These are phyloP conservation scores for Plasmopara muralis DNA, from an alignment of 352 stramenopile genomes.

Conservation along the genomic window DNA sequence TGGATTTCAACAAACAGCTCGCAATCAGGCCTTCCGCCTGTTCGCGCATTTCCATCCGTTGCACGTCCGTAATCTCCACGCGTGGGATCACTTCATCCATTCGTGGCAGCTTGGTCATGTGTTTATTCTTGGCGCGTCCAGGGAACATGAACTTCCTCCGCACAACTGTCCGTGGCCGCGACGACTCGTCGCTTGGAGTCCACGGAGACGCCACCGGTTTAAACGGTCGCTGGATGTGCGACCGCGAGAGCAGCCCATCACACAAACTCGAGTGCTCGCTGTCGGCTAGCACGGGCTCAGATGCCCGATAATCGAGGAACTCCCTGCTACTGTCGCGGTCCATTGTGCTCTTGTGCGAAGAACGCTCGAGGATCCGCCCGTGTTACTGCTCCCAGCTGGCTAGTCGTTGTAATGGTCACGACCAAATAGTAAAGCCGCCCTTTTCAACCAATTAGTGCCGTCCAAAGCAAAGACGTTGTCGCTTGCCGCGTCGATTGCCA, in stretches of 20 bases:
- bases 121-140: conserved; percentile 19
- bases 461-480: conserved; percentile 12
- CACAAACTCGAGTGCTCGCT: conserved; percentile 27
- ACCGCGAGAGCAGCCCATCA: conserved; percentile 21
- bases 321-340: conserved; percentile 15
- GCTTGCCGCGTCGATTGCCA: conserved; percentile 19
- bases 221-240: conserved; percentile 20
- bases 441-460: conserved; percentile 4
- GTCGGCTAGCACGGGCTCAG: conserved; percentile 23
- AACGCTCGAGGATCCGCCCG: background rate
- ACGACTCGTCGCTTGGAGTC: conserved; percentile 7
- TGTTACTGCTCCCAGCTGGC: conserved; percentile 1
- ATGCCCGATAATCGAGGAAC: conserved; percentile 25
- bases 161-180: conserved; percentile 8
- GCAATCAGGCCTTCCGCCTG: conserved; percentile 35
- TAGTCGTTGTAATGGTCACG: background rate
- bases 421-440: background rate
- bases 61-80: conserved; percentile 23
- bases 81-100: conserved; percentile 33
- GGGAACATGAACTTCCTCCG: conserved; percentile 26
- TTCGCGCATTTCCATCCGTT: conserved; percentile 25
- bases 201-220: conserved; percentile 14
- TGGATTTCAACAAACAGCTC: conserved; percentile 30
- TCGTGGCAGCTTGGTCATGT: conserved; percentile 21
- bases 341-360: conserved; percentile 10